A percentile compares a stretch with the other conserved stretches of the same genome.
Conservation (phyloP, 805 yeast genomes). For the Candida verbasci region DNA sequence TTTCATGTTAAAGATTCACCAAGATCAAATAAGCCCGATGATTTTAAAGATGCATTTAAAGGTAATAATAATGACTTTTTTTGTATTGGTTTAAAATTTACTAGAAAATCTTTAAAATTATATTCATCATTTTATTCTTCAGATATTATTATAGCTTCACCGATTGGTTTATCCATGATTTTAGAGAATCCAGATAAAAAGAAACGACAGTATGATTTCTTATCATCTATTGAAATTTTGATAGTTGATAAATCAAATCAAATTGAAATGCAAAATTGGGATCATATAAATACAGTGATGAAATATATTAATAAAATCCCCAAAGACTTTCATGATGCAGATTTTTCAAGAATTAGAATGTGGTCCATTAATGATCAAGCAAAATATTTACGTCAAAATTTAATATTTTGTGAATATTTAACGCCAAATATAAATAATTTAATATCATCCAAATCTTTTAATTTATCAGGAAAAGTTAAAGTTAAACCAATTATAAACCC, state of each 20-base stretch:
- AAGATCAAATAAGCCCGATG: conserved; percentile 67
- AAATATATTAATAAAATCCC: conserved; percentile 76
- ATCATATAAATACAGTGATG: conserved; percentile 63
- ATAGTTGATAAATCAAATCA: conserved; percentile 82
- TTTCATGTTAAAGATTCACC: conserved; percentile 52
- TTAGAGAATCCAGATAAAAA: conserved; percentile 56
- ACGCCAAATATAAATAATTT: conserved; percentile 81
- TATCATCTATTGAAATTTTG: conserved; percentile 82
- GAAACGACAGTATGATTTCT: conserved; percentile 71
- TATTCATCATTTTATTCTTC: conserved; percentile 81
- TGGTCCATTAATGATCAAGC: conserved; percentile 89
- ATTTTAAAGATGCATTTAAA: conserved; percentile 71
- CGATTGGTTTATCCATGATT: conserved; percentile 76
- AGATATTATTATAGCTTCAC: conserved; percentile 86
- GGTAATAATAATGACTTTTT: conserved; percentile 93
- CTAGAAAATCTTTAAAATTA: conserved; percentile 80
- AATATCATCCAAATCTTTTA: conserved; percentile 40
- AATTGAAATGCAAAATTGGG: conserved; percentile 90
- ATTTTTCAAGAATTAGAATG: conserved; percentile 86
- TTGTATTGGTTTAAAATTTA: conserved; percentile 84
- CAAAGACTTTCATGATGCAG: conserved; percentile 70
- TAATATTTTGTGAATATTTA: conserved; percentile 67
- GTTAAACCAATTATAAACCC: conserved; percentile 46
- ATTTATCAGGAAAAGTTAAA: conserved; percentile 58
- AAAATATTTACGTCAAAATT: conserved; percentile 65